These are phyloP conservation scores for Penicillium lagena DNA, from an alignment of 495 filamentous ascomycete genomes.

Conservation along the genomic window DNA sequence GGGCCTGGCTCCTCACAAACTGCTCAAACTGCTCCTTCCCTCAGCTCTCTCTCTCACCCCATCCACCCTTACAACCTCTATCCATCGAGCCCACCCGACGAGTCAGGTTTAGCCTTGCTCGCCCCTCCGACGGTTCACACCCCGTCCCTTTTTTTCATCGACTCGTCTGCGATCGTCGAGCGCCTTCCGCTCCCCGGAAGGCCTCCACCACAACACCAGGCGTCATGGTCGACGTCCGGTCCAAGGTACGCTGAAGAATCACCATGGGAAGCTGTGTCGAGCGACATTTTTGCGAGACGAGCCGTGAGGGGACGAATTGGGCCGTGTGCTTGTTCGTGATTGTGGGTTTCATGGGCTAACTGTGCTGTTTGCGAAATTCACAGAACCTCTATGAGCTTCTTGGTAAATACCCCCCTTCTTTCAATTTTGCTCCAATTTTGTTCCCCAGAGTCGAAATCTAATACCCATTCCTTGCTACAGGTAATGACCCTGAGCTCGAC, in stretches of 20 bases:
- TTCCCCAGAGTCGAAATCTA: too few species aligned
- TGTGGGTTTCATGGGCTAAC: not conserved
- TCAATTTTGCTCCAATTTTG: conserved; percentile 6
- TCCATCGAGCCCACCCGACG: conserved; percentile 26
- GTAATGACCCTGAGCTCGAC: conserved; percentile 87
- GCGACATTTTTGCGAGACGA: conserved; percentile 4
- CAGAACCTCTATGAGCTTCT: conserved; percentile 84
- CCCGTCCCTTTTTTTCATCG: conserved; percentile 18
- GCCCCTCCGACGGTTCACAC: not conserved
- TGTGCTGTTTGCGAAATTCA: not conserved
- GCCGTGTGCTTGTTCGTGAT: not conserved
- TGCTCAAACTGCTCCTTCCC: too few species aligned
- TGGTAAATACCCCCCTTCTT: conserved; percentile 50
- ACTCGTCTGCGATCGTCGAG: conserved; percentile 38
- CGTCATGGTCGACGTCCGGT: conserved; percentile 48
- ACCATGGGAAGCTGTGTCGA: not conserved
- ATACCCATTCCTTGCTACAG: conserved; percentile 33
- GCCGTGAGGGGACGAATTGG: not conserved
- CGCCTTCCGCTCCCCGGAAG: conserved; percentile 42
- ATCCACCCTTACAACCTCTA: conserved; percentile 21
- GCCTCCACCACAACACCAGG: conserved; percentile 40
- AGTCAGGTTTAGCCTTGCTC: conserved; percentile 32
- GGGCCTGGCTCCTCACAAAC: conserved; percentile 15
- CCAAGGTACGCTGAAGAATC: conserved; percentile 33
- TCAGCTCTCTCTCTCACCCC: not conserved